Conservation (phyloP, 805 yeast species). For the Candida ovalis region DNA sequence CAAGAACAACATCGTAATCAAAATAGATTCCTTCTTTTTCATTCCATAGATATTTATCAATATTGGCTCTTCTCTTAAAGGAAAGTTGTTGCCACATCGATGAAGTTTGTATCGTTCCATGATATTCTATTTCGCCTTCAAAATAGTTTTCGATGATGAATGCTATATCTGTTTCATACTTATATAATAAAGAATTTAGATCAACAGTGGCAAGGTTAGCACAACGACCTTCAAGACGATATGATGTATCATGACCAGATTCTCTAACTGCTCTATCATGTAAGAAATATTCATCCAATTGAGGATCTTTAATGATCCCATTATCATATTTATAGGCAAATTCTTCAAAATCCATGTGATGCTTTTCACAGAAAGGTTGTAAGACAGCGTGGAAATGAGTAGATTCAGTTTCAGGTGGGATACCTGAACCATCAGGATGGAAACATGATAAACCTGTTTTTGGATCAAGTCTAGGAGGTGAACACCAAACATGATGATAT, state of each 20-base stretch:
- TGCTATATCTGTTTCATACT: constrained; percentile 86
- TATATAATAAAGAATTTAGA: constrained; percentile 78
- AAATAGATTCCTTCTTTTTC: constrained; percentile 72
- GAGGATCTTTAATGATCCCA: constrained; percentile 66
- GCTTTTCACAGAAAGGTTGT: constrained; percentile 62
- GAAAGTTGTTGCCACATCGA: constrained; percentile 65
- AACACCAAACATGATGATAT: constrained; percentile 76
- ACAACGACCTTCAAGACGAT: constrained; percentile 84
- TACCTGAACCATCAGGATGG: constrained; percentile 87
- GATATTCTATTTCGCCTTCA: constrained; percentile 41
- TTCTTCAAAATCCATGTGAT: constrained; percentile 52
- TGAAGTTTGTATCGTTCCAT: constrained; percentile 42
- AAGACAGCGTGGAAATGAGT: constrained; percentile 78
- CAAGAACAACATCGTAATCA: constrained; percentile 69
- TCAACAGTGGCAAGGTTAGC: constrained; percentile 90
- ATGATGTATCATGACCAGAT: constrained; percentile 93
- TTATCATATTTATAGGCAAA: constrained; percentile 69
- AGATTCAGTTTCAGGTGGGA: constrained; percentile 95
- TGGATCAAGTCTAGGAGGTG: constrained; percentile 67
- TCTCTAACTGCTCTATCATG: constrained; percentile 96
- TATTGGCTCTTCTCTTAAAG: constrained; percentile 43
- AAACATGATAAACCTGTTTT: constrained; percentile 81
- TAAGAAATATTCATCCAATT: constrained; percentile 79
- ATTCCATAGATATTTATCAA: constrained; percentile 79
- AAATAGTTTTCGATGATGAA: constrained; percentile 53